A percentile compares a stretch with the other conserved stretches of the same genome.
phyloP scores from a whole-genome alignment of 805 yeast genomes.

The Clavispora fructus region DNA sequence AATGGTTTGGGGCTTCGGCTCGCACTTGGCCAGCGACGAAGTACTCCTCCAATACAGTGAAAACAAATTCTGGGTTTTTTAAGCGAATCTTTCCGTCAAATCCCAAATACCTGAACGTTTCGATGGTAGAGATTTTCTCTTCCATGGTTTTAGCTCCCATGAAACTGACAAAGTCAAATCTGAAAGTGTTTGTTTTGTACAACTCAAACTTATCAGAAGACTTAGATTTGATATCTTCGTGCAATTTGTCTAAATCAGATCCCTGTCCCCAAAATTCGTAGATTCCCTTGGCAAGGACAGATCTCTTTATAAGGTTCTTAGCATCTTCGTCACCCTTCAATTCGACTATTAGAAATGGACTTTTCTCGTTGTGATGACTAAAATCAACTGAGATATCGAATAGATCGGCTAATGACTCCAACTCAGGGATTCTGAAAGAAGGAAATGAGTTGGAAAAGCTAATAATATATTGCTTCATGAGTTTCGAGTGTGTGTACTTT shows the following conservation, averaged over 20 bases:
- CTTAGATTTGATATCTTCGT: conserved; percentile 38
- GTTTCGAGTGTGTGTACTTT: neutral
- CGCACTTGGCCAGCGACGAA: conserved; percentile 41
- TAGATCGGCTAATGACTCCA: conserved; percentile 76
- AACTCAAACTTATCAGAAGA: conserved; percentile 28
- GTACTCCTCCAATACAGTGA: conserved; percentile 74
- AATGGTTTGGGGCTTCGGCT: conserved; percentile 44
- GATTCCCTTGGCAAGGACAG: conserved; percentile 67
- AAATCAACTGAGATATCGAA: conserved; percentile 55
- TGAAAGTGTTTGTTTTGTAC: conserved; percentile 54
- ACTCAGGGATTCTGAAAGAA: conserved; percentile 73
- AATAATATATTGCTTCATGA: conserved; percentile 61
- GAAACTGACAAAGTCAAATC: conserved; percentile 75
- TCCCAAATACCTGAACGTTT: conserved; percentile 62
- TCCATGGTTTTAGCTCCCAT: conserved; percentile 55
- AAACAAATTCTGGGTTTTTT: conserved; percentile 69
- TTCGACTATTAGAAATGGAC: conserved; percentile 69
- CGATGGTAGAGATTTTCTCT: conserved; percentile 58
- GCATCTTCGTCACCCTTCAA: conserved; percentile 70
- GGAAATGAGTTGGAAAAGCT: conserved; percentile 82
- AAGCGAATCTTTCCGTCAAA: conserved; percentile 74
- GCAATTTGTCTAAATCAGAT: conserved; percentile 48
- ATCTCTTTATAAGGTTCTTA: conserved; percentile 51
- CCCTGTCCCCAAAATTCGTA: conserved; percentile 87
- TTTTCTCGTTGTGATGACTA: conserved; percentile 47